A percentile compares a stretch with the other conserved stretches of the same genome.
Conservation (phyloP, 2,329 filamentous ascomycete species). For the Rhinocladiella mackenziei region DNA sequence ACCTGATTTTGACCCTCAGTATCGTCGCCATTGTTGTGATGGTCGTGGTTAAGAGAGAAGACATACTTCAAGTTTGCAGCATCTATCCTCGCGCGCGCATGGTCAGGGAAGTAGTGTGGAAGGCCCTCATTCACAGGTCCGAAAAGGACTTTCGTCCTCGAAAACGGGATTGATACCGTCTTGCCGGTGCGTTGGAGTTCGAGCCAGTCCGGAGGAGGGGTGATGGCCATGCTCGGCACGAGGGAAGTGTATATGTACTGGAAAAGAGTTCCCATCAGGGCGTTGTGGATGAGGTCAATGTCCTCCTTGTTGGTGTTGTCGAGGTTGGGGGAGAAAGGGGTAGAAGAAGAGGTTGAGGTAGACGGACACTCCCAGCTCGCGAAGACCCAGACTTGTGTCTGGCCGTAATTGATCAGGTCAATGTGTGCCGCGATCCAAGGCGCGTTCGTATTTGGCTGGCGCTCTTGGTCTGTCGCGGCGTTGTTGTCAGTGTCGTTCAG, state of each 20-base stretch:
- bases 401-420: conserved; percentile 38
- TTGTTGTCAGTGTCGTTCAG: not conserved
- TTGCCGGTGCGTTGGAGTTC: conserved; percentile 23
- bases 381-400: conserved; percentile 43
- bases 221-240: conserved; percentile 13
- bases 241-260: conserved; percentile 15
- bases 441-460: no score
- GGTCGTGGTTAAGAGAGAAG: conserved; percentile 28
- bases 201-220: conserved; percentile 22
- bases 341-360: no score
- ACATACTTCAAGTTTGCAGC: conserved; percentile 39
- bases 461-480: no score
- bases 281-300: conserved; percentile 5
- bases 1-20: no score
- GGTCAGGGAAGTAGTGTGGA: conserved; percentile 29
- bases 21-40: not conserved
- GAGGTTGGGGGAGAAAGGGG: no score
- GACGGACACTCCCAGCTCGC: conserved; percentile 39
- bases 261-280: conserved; percentile 20
- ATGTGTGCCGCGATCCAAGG: conserved; percentile 41
- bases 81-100: conserved; percentile 30
- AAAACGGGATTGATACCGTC: conserved; percentile 25
- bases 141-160: conserved; percentile 33
- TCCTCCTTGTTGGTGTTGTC: not conserved
- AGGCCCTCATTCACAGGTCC: conserved; percentile 38